Conservation (phyloP, 2,329 filamentous ascomycete genomes). For the Monosporascus sp. region DNA sequence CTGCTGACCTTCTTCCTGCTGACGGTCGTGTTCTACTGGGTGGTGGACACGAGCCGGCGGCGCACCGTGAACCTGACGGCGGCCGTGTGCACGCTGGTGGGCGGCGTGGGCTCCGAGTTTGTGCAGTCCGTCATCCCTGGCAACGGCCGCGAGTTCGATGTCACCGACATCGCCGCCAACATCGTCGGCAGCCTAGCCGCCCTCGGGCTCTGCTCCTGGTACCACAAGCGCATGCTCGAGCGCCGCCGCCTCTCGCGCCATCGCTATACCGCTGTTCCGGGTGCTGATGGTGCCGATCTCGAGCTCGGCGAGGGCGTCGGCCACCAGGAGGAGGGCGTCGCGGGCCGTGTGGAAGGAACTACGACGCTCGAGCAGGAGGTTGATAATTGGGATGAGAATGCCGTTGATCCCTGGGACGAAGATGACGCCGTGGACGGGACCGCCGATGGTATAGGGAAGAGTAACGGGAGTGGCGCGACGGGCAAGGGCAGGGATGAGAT, state of each 20-base stretch:
- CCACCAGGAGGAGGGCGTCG: conserved; percentile 62
- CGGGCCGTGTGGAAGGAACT: conserved; percentile 27
- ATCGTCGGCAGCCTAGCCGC: conserved; percentile 70
- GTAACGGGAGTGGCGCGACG: conserved; percentile 20
- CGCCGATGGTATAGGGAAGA: conserved; percentile 46
- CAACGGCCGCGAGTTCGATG: conserved; percentile 67
- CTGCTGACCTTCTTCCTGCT: conserved; percentile 84
- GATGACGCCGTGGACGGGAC: conserved; percentile 67
- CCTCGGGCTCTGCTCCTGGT: conserved; percentile 76
- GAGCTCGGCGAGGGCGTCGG: conserved; percentile 64
- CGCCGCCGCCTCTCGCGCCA: conserved; percentile 66
- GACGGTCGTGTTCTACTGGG: conserved; percentile 91
- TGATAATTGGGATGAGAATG: conserved; percentile 92
- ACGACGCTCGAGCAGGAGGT: conserved; percentile 71
- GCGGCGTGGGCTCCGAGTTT: conserved; percentile 72
- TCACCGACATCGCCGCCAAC: conserved; percentile 85
- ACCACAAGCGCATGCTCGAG: conserved; percentile 94
- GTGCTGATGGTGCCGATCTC: conserved; percentile 60
- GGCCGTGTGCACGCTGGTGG: conserved; percentile 66
- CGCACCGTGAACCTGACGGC: conserved; percentile 81
- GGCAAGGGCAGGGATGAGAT: conserved; percentile 17
- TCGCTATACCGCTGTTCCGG: conserved; percentile 66
- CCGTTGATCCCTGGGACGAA: conserved; percentile 57
- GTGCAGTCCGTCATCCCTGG: conserved; percentile 66
- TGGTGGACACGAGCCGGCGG: conserved; percentile 83